Evolutionary conservation across 2,329 filamentous ascomycete genomes (phyloP).

Genomic region (Nemania abortiva): DNA sequence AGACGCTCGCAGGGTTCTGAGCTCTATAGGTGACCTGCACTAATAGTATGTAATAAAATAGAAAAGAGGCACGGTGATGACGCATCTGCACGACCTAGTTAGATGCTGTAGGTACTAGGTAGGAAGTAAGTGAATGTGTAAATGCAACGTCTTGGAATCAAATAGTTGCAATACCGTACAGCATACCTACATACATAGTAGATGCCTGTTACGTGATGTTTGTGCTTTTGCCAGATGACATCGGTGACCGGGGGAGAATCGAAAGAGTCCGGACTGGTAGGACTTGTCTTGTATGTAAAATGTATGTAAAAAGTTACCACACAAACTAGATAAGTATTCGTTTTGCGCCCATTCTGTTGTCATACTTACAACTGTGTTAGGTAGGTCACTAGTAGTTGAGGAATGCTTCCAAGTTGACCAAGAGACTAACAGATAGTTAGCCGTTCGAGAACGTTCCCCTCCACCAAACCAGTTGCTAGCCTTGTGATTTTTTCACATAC

Average conservation of each 20-base stretch:
- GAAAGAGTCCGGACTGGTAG: slow-evolving; percentile 15
- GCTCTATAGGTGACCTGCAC: slow-evolving; percentile 5
- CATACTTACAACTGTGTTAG: background rate
- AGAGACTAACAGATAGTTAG: background rate
- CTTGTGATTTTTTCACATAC: slow-evolving; percentile 9
- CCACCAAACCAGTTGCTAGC: slow-evolving; percentile 10
- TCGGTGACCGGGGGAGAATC: slow-evolving; percentile 28
- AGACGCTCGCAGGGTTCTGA: background rate
- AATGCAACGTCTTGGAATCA: background rate
- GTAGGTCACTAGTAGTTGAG: background rate
- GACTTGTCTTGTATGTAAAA: background rate
- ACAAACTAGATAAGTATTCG: background rate
- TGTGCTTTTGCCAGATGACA: slow-evolving; percentile 18
- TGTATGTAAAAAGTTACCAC: no score
- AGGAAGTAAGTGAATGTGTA: background rate
- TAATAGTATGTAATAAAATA: background rate
- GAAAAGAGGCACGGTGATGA: background rate
- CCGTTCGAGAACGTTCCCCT: slow-evolving; percentile 22
- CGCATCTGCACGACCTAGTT: background rate
- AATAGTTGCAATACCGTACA: background rate
- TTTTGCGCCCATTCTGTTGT: background rate
- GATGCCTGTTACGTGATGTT: slow-evolving; percentile 5
- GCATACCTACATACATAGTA: background rate
- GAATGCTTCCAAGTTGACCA: background rate
- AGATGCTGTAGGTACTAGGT: background rate